A percentile compares a stretch with the other conserved stretches of the same genome.
These are phyloP conservation scores for Tricholoma hemisulphureum DNA, from an alignment of 768 basidiomycete species.

Conservation along the genomic window DNA sequence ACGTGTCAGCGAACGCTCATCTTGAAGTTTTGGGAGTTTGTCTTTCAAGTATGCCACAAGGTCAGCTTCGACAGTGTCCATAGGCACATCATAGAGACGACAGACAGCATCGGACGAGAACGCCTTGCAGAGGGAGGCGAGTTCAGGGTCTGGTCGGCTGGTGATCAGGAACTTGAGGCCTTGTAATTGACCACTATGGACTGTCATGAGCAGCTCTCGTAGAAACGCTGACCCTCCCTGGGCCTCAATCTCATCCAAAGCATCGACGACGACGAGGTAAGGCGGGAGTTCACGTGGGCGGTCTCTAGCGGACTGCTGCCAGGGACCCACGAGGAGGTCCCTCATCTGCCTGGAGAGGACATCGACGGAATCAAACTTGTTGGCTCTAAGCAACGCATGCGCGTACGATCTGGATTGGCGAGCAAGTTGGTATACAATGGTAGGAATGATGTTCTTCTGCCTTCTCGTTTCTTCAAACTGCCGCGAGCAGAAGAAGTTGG, in stretches of 20 bases:
- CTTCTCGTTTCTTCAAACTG: neutral
- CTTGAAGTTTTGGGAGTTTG: no score
- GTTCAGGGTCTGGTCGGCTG: neutral
- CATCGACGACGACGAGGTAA: constrained; percentile 9
- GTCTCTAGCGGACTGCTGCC: neutral
- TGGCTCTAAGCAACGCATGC: neutral
- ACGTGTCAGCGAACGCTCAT: no score
- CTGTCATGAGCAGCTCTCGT: neutral
- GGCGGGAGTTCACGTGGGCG: no score
- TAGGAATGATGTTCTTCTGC: neutral
- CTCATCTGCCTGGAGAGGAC: neutral
- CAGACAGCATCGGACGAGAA: constrained; percentile 11
- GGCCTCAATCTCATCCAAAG: constrained; percentile 4
- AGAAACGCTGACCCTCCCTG: constrained; percentile 2
- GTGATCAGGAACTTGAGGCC: neutral
- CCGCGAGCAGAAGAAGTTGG: neutral
- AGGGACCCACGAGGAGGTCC: neutral
- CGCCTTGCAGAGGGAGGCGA: constrained; percentile 15
- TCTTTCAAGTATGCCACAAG: no score
- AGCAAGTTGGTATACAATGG: neutral
- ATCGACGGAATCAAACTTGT: neutral
- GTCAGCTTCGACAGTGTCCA: neutral
- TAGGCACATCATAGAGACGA: neutral
- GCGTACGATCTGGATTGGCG: neutral
- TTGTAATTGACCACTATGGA: neutral